Percentiles rank a stretch among this genome's conserved stretches.
Evolutionary conservation across 2,329 filamentous ascomycete species (phyloP).

Genomic region (Arthroderma sp.): DNA sequence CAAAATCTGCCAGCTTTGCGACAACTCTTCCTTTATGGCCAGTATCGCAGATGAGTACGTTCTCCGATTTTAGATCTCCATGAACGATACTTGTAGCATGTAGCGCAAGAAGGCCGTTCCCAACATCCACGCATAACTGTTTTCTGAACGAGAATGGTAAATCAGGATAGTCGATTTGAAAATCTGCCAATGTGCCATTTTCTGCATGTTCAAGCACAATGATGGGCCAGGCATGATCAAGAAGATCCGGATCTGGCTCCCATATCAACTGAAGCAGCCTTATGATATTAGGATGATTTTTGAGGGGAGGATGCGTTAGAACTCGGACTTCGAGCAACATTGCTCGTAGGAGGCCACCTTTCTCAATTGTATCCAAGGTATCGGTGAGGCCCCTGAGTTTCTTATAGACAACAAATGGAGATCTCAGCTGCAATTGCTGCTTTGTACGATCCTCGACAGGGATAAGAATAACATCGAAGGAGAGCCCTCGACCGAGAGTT

Average conservation of each 20-base stretch:
- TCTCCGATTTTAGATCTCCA: neutral
- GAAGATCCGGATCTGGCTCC: neutral
- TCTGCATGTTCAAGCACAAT: neutral
- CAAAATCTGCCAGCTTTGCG: neutral
- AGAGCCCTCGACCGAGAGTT: neutral
- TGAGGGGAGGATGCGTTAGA: neutral
- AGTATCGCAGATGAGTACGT: neutral
- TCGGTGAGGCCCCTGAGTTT: neutral
- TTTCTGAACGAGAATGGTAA: neutral
- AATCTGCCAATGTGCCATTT: neutral
- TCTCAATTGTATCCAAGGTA: neutral
- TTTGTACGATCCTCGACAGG: neutral
- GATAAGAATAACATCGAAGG: neutral
- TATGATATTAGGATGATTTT: neutral
- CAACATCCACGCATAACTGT: neutral
- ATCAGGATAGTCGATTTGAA: neutral
- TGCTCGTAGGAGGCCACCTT: neutral
- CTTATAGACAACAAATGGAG: neutral
- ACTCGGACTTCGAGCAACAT: neutral
- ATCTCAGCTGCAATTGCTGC: neutral
- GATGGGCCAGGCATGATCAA: neutral
- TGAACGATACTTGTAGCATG: neutral
- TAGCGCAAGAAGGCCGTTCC: neutral
- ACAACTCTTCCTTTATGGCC: neutral
- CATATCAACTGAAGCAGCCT: neutral